Base-by-base conservation (phyloP, 2,329 filamentous ascomycete species). In the Colletotrichum sp. region DNA sequence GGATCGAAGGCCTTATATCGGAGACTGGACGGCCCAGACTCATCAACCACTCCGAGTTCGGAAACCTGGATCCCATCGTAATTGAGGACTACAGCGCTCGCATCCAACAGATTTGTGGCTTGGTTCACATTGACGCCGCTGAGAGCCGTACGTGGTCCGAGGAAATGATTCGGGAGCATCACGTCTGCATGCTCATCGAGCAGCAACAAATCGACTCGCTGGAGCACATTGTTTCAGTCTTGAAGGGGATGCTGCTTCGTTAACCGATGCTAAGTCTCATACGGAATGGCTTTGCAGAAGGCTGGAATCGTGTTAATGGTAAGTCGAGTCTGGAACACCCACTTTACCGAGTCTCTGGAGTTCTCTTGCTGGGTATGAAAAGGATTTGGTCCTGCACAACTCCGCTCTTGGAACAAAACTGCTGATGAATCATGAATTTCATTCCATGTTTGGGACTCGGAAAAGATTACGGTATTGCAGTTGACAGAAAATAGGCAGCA, bases 41-140 rank as follows among this genome's bases (percentile, higher is more conserved):
- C 7, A 60, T 81, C 26, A 79, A 79, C 1, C 78, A 79, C 34
- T 66, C 71, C 18, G 78, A 80, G 55, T 80, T 82, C 72, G 79
- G 78, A 34, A 71, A 63, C 10, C 65, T 81, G 12, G 79, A 81
- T 55, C 75, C 78, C 10, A 78, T 78, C 30, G 78, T 79, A 4
- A 78, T 82, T 18, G 76, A 78, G 10, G 81, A 80, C 5, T 66
- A 81, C 15, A 77, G 63, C 16, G 32, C 77, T 8, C 78, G 79
- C 30, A 77, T 82, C 26, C 78, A 78, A 39, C 76, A 80, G 57
- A 74, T 79, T 9, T 68, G 64, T 24, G 77, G 79, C 15, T 49
- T 78, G 18, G 26, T 82, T 10, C 72, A 70, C n/a, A 63, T 68
- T 8, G 76, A 78, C 32, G 65, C 71, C 4, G 13, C 6, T 34